These are phyloP conservation scores for Luffa acutangula DNA, from an alignment of 306 rosid species.

Conservation along the genomic window DNA sequence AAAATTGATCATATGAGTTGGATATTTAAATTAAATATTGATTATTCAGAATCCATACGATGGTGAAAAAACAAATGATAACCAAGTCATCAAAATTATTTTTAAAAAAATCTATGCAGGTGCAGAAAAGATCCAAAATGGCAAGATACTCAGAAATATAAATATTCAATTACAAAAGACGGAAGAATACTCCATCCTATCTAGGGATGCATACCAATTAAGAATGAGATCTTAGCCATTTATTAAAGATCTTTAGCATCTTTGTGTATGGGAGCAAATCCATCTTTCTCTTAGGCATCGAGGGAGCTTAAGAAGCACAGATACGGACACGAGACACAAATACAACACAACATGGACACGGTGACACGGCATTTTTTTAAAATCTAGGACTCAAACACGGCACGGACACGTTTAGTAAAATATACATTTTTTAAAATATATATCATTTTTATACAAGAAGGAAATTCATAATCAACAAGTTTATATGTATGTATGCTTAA, in stretches of 20 bases:
- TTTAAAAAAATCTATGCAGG: background rate
- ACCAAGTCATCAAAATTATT: background rate
- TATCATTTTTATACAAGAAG: no score
- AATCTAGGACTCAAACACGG: no score
- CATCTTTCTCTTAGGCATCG: no score
- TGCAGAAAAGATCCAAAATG: background rate
- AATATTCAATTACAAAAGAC: background rate
- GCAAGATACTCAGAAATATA: background rate
- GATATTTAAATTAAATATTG: background rate
- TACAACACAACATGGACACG: no score
- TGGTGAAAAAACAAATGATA: background rate
- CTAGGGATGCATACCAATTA: background rate
- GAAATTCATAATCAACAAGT: no score
- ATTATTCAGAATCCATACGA: background rate
- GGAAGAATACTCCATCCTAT: background rate
- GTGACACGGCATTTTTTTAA: no score
- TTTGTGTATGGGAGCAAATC: background rate
- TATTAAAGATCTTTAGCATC: background rate
- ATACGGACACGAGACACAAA: no score
- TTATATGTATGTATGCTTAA: no score
- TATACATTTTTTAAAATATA: no score
- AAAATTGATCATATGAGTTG: conserved; percentile 7
- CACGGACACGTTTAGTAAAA: no score
- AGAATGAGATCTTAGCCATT: background rate
- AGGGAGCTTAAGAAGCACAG: no score